phyloP scores from a whole-genome alignment of 75 land plant species.

The Cryptomeria japonica region DNA sequence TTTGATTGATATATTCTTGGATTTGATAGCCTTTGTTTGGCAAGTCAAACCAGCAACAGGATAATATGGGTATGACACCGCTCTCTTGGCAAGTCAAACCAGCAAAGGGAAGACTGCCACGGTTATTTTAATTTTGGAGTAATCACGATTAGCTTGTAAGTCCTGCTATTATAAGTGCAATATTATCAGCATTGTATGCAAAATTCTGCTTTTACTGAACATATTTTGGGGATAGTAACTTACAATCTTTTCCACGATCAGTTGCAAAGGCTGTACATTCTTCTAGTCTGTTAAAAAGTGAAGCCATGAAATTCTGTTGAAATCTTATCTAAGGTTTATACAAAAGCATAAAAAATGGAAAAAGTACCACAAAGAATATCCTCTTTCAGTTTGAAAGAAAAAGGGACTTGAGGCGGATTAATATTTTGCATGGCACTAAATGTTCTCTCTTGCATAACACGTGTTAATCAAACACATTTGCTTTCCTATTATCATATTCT shows the following conservation, averaged over 20 bases:
- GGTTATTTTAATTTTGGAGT: too few relatives aligned
- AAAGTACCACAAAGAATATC: not conserved
- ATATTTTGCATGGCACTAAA: not conserved
- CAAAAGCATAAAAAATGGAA: not conserved
- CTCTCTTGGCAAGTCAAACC: too few relatives aligned
- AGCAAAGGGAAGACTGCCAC: too few relatives aligned
- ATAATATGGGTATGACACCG: too few relatives aligned
- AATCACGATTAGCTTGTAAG: too few relatives aligned
- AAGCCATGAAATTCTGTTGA: not conserved
- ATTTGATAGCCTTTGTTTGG: too few relatives aligned
- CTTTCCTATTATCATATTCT: not conserved
- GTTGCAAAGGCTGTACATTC: not conserved
- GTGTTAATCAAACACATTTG: not conserved
- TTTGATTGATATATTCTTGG: too few relatives aligned
- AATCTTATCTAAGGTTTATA: not conserved
- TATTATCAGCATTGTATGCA: not conserved
- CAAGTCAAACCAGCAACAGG: too few relatives aligned
- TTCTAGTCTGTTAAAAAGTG: not conserved
- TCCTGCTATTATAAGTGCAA: too few relatives aligned
- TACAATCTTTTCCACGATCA: not conserved
- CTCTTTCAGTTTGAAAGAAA: not conserved
- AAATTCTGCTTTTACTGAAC: not conserved
- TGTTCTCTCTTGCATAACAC: not conserved
- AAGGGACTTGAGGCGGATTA: not conserved
- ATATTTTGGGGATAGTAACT: not conserved